These are phyloP conservation scores for Clonostachys rhizophaga DNA, from an alignment of 2,329 filamentous ascomycete species.

Conservation along the genomic window DNA sequence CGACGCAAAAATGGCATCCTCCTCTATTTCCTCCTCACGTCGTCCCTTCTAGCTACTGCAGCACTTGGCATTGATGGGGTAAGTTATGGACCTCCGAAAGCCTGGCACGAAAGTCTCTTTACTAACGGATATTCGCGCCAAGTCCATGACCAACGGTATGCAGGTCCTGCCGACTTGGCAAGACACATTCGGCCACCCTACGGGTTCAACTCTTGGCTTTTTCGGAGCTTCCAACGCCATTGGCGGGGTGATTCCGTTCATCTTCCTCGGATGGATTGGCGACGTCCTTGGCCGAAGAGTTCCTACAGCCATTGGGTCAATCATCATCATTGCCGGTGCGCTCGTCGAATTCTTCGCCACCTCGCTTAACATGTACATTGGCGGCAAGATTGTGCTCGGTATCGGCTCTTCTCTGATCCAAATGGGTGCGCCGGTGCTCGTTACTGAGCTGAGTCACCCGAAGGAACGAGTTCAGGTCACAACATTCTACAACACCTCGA, in stretches of 20 bases:
- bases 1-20: conserved; percentile 32
- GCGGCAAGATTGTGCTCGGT: conserved; percentile 28
- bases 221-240: conserved; percentile 31
- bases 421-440: conserved; percentile 33
- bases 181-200: conserved; percentile 27
- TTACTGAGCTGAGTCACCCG: conserved; percentile 34
- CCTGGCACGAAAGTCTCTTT: not conserved
- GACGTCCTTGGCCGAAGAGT: conserved; percentile 24
- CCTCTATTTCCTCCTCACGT: conserved; percentile 35
- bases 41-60: conserved; percentile 32
- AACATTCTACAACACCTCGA: conserved; percentile 33
- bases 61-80: conserved; percentile 35
- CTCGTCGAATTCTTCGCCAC: conserved; percentile 27
- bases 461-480: conserved; percentile 30
- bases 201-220: conserved; percentile 28
- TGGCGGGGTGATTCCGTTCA: conserved; percentile 30
- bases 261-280: conserved; percentile 26
- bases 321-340: conserved; percentile 30
- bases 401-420: conserved; percentile 28
- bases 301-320: conserved; percentile 25
- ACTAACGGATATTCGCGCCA: not conserved
- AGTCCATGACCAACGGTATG: conserved; percentile 34
- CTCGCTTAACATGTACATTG: conserved; percentile 27
- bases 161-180: conserved; percentile 29
- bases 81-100: conserved; percentile 6